These are phyloP conservation scores for Citrus medica DNA, from an alignment of 345 rosid species.

Conservation along the genomic window DNA sequence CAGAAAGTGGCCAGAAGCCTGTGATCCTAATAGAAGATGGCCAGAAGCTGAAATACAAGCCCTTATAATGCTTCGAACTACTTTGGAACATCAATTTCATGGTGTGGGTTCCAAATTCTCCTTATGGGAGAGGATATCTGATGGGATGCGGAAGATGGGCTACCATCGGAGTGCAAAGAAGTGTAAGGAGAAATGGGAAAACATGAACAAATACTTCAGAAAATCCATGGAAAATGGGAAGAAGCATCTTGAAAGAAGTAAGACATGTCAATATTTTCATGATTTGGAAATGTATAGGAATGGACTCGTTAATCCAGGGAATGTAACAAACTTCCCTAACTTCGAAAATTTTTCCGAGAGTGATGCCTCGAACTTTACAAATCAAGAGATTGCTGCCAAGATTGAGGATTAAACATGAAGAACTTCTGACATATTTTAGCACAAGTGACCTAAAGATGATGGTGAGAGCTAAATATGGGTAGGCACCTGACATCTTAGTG, in stretches of 20 bases:
- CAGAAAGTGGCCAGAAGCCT: conserved; percentile 31
- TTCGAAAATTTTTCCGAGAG: neutral
- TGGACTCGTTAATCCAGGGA: conserved; percentile 24
- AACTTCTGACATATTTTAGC: neutral
- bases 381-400: neutral
- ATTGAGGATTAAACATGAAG: conserved; percentile 2
- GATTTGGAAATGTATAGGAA: conserved; percentile 43
- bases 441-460: neutral
- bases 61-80: conserved; percentile 52
- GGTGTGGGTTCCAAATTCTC: conserved; percentile 32
- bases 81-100: conserved; percentile 40
- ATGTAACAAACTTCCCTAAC: conserved; percentile 2
- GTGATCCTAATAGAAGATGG: conserved; percentile 53
- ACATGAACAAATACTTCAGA: conserved; percentile 69
- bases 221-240: conserved; percentile 40
- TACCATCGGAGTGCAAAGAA: conserved; percentile 56
- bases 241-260: conserved; percentile 42
- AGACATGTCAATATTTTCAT: conserved; percentile 48
- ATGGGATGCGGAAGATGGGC: conserved; percentile 50
- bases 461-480: neutral
- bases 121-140: conserved; percentile 72
- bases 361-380: neutral
- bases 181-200: conserved; percentile 90
- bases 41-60: conserved; percentile 70
- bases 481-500: neutral